Conservation (phyloP, 2,329 filamentous ascomycete genomes). For the Cercospora berteroae region DNA sequence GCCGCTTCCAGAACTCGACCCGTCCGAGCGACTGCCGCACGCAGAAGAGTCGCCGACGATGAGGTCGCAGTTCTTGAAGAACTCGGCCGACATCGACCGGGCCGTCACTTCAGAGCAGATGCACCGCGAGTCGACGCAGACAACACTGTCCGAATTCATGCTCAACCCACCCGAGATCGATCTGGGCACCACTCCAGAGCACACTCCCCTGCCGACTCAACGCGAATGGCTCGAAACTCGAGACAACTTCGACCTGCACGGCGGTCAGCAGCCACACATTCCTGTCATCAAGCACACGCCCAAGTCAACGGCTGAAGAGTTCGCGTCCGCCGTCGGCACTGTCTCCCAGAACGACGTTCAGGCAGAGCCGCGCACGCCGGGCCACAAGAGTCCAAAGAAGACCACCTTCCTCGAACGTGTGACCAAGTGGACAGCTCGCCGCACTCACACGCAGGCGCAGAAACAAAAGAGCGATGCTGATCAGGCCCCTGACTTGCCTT, state of each 20-base stretch:
- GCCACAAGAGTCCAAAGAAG: conserved; percentile 42
- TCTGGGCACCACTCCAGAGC: conserved; percentile 29
- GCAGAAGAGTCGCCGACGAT: not conserved
- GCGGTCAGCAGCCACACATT: conserved; percentile 36
- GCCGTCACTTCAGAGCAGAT: not conserved
- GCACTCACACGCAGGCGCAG: conserved; percentile 9
- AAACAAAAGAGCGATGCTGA: conserved; percentile 9
- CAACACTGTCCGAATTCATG: conserved; percentile 34
- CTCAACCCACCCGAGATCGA: conserved; percentile 28
- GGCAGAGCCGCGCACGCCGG: conserved; percentile 9
- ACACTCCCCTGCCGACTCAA: conserved; percentile 34
- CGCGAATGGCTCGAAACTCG: conserved; percentile 44
- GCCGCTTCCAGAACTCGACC: conserved; percentile 18
- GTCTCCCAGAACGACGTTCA: conserved; percentile 16
- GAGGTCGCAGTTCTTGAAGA: not conserved
- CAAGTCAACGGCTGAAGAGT: conserved; percentile 25
- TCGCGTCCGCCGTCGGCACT: conserved; percentile 17
- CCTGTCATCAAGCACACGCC: conserved; percentile 32
- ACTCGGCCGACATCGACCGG: not conserved
- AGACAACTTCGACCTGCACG: conserved; percentile 34
- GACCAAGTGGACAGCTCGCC: conserved; percentile 13
- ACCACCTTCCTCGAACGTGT: conserved; percentile 38
- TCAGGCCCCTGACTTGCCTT: conserved; percentile 5
- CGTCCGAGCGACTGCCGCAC: conserved; percentile 4
- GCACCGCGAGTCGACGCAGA: conserved; percentile 25